Base-by-base conservation (phyloP, 1,284 basidiomycete species). In the Austroboletus niveus region DNA sequence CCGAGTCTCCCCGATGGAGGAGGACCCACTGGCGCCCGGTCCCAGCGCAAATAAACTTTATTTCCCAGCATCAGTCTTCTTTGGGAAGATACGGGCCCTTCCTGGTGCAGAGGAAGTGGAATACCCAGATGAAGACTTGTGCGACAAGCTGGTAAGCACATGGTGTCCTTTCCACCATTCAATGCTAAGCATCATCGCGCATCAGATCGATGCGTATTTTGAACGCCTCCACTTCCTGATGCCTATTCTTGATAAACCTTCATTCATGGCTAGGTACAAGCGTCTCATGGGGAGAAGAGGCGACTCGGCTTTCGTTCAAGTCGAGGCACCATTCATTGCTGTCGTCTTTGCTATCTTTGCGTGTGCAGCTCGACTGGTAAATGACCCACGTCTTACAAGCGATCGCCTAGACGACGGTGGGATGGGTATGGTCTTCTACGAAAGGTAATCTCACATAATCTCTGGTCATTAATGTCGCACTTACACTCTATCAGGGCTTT, bases 1-100 rank as follows among this genome's bases (percentile, higher is more conserved):
- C 64, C 85, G 86, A 49, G 78, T 87, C 48, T 90, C 88, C 11
- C 88, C 87, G 38, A 85, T 85, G 83, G 87, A 89, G 58, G 88
- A 89, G 60, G 88, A 91, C 63, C 84, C 87, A 42, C 79, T 78
- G 46, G 83, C 82, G 22, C 85, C 87, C 30, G 83, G 84, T 11
- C 84, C 86, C 24, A 89, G 80, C 60, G 82, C 81, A 43, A 88
- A 89, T 67, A 91, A 92, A 66, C 74, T 94, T 7, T 94, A 93
- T 71, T 94, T 94, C 70, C 91, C 89, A 4, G 88, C 90, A 3
- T 84, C 89, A 20, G 86, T 94, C 41, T 92, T 90, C 64, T 92
- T 93, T 62, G 92, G 92, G 36, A 91, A 91, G 69, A 77, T 94
- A 52, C 82, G 82, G 58, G 92, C 89, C 24, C 79, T 94, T 35